Conservation (phyloP, 192 early-diverging fungal species). For the Gonapodya prolifera region DNA sequence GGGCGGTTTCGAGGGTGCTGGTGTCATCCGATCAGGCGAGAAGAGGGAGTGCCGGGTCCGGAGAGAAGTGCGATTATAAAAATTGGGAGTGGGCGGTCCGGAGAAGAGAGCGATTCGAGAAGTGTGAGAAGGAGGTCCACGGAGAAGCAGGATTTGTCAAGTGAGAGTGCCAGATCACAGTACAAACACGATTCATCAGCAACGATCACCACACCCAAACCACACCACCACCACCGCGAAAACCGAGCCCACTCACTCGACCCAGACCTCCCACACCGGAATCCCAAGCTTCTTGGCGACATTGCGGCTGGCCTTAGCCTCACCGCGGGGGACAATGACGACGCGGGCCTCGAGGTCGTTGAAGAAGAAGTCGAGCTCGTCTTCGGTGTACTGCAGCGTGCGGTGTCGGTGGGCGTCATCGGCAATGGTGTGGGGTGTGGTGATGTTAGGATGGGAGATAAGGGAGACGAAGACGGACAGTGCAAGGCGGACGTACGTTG, state of each 20-base stretch:
- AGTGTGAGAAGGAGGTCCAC: too few species aligned
- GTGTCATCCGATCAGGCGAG: neutral
- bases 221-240: neutral
- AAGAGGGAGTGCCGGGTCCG: too few species aligned
- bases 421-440: too few species aligned
- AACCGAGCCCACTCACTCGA: neutral
- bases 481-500: neutral
- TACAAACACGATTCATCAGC: too few species aligned
- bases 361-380: slow-evolving; percentile 2
- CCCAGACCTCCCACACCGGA: neutral
- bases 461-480: too few species aligned
- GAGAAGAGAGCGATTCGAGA: too few species aligned
- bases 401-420: too few species aligned
- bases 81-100: too few species aligned
- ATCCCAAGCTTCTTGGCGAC: neutral
- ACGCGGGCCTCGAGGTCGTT: neutral
- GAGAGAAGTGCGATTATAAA: too few species aligned
- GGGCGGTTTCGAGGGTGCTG: neutral
- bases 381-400: slow-evolving; percentile 4
- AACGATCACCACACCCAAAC: too few species aligned
- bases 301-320: neutral
- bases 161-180: neutral
- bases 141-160: too few species aligned
- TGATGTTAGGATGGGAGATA: too few species aligned
- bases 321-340: neutral